Base-by-base conservation (phyloP, 441 rosid species). In the Syzygium syzygioides region DNA sequence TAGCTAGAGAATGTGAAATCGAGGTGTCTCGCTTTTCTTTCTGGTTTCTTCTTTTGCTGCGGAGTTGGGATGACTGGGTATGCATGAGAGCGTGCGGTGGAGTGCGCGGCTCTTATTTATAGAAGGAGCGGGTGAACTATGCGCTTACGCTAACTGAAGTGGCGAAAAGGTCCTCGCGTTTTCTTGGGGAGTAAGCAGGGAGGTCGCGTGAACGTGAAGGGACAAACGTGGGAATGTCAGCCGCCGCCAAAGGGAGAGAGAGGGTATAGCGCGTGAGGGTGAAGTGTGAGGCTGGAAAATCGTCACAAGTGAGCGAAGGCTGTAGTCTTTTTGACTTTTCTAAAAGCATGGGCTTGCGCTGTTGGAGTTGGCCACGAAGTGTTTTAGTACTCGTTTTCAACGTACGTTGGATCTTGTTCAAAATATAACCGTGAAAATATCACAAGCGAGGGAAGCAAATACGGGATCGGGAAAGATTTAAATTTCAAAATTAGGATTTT, bases 241-340 rank as follows among this genome's bases (percentile, higher is more conserved):
- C 48, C 48, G 86, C 86, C 89, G 89, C 79, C 71, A 41, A 25
- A 37, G 30, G 55, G 83, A 23, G n/a, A 55, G 57, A 15, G 23
- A 55, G 50, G 37, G 18, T 12, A 55, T 6, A 28, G 17, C 32
- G 71, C 86, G 86, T 57, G 86, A 48, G 45, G 52, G 89, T 79
- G 86, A 76, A 7, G 10, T 26, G 28, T 0, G 34, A 48, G 20
- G 8, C 76, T 30, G 85, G 10, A 48, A 87, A 45, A 79, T 80
- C 86, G 76, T 48, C 68, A 26, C 86, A 57, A 13, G 56, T 26
- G 57, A 87, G 84, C 88, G n/a, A 48, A 79, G 79, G 88, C 45
- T 71, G 83, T 26, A 23, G 52, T 76, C 13, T n/a, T 55, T 87
- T 55, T 87, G 88, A 87, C 88, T 79, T 87, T 87, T 79, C 88